Evolutionary conservation across 2,329 filamentous ascomycete species (phyloP).

Genomic region (Fusarium sp.): DNA sequence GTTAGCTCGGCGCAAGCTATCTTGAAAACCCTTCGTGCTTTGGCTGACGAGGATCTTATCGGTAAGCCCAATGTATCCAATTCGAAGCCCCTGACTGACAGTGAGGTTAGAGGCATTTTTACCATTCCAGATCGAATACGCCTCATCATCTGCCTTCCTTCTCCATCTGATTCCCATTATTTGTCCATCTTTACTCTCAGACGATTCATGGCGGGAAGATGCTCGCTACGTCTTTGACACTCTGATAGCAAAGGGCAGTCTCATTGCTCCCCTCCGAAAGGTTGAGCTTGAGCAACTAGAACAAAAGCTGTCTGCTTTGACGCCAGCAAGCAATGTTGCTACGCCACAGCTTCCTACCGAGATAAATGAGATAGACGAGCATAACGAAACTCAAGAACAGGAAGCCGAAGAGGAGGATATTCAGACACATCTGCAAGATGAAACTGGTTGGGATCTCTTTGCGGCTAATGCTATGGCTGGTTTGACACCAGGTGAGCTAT

Average conservation of each 20-base stretch:
- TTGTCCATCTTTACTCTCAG: slow-evolving; percentile 53
- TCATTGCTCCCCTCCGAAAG: slow-evolving; percentile 55
- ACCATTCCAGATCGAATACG: slow-evolving; percentile 58
- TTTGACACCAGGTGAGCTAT: slow-evolving; percentile 49
- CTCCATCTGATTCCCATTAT: slow-evolving; percentile 53
- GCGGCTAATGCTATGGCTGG: slow-evolving; percentile 51
- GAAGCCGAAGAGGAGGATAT: background rate
- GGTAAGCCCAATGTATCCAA: background rate
- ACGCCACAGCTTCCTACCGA: background rate
- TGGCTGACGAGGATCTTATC: slow-evolving; percentile 50
- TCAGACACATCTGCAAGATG: slow-evolving; percentile 19
- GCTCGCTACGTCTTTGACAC: slow-evolving; percentile 55
- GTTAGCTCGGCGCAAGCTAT: slow-evolving; percentile 50
- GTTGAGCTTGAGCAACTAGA: slow-evolving; percentile 56
- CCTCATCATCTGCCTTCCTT: slow-evolving; percentile 58
- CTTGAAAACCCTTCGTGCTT: slow-evolving; percentile 44
- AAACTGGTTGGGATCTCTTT: slow-evolving; percentile 52
- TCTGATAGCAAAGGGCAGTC: slow-evolving; percentile 55
- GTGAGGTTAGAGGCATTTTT: slow-evolving; percentile 50
- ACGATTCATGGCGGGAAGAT: slow-evolving; percentile 54
- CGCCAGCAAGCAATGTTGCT: slow-evolving; percentile 40
- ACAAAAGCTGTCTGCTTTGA: slow-evolving; percentile 53
- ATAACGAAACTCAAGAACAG: background rate
- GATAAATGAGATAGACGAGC: background rate
- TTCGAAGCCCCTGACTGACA: background rate